phyloP scores from a whole-genome alignment of 2,329 filamentous ascomycete genomes.

The Chrysoporthe deuterocubensis region DNA sequence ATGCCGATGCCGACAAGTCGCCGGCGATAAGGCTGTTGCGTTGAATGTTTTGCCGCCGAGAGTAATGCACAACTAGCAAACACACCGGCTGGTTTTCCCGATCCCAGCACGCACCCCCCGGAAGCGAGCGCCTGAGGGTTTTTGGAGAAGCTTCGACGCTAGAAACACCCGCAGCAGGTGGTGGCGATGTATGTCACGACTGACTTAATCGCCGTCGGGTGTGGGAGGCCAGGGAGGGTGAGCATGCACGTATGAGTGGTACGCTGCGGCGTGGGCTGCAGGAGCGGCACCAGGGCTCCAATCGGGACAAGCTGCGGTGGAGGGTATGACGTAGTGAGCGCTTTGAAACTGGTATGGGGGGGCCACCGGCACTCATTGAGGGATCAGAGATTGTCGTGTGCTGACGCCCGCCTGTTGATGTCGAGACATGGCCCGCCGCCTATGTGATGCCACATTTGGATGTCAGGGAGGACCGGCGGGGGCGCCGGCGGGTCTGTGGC shows the following conservation, averaged over 20 bases:
- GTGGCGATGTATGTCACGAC: background rate
- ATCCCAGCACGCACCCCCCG: conserved; percentile 11
- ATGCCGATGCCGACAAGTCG: conserved; percentile 23
- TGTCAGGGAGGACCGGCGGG: background rate
- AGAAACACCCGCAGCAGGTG: background rate
- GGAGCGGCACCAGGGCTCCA: background rate
- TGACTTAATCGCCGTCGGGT: background rate
- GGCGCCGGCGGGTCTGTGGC: background rate
- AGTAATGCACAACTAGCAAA: background rate
- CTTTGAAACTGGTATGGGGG: conserved; percentile 2
- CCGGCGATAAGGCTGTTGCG: background rate
- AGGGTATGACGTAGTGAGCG: conserved; percentile 15
- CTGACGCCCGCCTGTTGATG: background rate
- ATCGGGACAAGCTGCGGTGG: background rate
- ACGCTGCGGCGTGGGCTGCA: conserved; percentile 2
- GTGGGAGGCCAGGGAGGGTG: background rate
- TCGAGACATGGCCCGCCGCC: background rate
- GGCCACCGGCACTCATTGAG: background rate
- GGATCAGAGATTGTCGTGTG: background rate
- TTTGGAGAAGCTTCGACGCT: conserved; percentile 5
- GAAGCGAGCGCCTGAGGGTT: background rate
- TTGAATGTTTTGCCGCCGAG: no score
- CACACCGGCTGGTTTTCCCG: background rate
- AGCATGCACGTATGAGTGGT: background rate
- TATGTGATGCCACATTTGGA: background rate